Base-by-base conservation (phyloP, 352 stramenopile genomes). In the Phytophthora sp. region DNA sequence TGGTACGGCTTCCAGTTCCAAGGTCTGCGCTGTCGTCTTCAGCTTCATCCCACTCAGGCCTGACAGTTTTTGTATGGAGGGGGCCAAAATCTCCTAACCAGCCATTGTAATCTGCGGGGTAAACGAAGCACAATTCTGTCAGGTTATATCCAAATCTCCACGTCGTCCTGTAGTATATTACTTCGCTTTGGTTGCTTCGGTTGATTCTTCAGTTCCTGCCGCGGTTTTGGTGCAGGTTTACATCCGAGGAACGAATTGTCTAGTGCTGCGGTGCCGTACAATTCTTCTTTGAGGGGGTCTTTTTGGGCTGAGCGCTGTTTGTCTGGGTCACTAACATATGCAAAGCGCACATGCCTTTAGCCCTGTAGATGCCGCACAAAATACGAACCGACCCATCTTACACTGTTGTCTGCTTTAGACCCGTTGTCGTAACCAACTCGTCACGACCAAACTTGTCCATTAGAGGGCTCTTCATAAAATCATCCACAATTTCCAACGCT, bases 81-180 rank as follows among this genome's bases (percentile, higher is more conserved):
- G 80, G 78, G 2, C 86, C 84, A 44, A 87, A 93, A 67, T 93
- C 82, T 10, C 84, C 82, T 2, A 95, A 51, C 82, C 86, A 95
- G 7, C 81, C 79, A 21, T 86, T 85, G 68, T 86, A 92, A 34
- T 73, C 83, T 92, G 30, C 17, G 17, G 3, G 59, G 27, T 11
- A 62, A 15, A 48, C 18, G 5, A 23, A 53, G 26, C 37, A 42
- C 28, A 31, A 42, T 15, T 1, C 24, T 7, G 52, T 37, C 23
- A 65, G 23, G 10, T 28, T 35, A 17, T 49, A 12, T 20, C 23
- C 21, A 34, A 45, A 38, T 38, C 7, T n/a, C 15, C 5, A 17
- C 28, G 12, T 51, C 24, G 28, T 45, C 5, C 7, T 37, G 8
- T 15, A 35, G 15, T 44, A 10, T 21, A 30, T 32, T 60, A 73